phyloP scores from a whole-genome alignment of 2,329 filamentous ascomycete species.

The Colletotrichum siamense region DNA sequence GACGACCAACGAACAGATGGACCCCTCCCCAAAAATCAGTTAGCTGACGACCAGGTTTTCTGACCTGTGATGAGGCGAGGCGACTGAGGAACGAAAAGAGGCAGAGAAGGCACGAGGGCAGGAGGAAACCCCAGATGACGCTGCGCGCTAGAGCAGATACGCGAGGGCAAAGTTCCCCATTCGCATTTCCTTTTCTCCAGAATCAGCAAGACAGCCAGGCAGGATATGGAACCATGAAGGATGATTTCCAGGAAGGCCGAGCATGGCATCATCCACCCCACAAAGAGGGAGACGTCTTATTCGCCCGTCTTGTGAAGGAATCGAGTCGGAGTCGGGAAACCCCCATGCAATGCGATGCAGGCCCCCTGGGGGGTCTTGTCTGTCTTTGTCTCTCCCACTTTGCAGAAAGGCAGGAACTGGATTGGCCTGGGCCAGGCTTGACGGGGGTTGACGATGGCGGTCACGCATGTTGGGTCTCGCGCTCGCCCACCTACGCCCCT shows the following conservation, averaged over 20 bases:
- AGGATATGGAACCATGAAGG: background rate
- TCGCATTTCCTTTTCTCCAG: conserved; percentile 1
- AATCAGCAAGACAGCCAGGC: background rate
- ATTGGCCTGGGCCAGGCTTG: background rate
- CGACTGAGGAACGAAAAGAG: background rate
- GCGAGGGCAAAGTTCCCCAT: conserved; percentile 11
- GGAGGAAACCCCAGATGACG: background rate
- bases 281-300: background rate
- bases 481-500: background rate
- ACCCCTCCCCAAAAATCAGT: background rate
- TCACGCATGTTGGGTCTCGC: background rate
- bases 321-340: conserved; percentile 3
- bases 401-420: background rate
- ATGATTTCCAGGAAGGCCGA: background rate
- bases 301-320: conserved; percentile 1
- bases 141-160: conserved; percentile 9
- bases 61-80: background rate
- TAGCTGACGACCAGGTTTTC: background rate
- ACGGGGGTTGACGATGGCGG: background rate
- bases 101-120: background rate
- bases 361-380: background rate
- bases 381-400: background rate
- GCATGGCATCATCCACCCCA: conserved; percentile 17
- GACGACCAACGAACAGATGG: background rate
- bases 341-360: background rate